Base-by-base conservation (phyloP, 139 green algal genomes). In the Pseudopediastrum boryanum region DNA sequence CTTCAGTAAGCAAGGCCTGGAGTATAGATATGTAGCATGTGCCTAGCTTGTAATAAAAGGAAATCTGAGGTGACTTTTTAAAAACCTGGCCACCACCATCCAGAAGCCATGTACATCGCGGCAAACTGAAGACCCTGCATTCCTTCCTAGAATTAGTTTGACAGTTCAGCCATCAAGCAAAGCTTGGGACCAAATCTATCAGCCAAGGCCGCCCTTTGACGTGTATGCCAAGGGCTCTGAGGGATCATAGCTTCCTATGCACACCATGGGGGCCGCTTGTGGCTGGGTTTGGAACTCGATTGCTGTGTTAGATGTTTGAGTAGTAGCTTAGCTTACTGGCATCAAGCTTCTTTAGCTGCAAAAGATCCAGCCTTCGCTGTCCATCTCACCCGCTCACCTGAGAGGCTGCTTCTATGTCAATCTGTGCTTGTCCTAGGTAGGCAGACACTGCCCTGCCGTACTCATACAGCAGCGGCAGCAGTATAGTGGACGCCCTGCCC, bases 391-490 rank as follows among this genome's bases (percentile, higher is more conserved):
- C 21, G 13, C 66, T 16, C 41, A 74, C 66, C 42, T 74, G 66
- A 29, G 66, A 25, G 10, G 66, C 66, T n/a, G 19, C 31, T 10
- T 41, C 23, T 27, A 56, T 74, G 41, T 74, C 42, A 12, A 74
- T 43, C 39, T 74, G 66, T 21, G 66, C 66, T 13, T 74, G 19
- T 10, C 43, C 13, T 43, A 74, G 56, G 42, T 74, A 74, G 7
- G 16, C 21, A 21, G 41, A 21, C 23, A 74, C 58, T 2, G 2
- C 29, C 39, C 25, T 59, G 42, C 66, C 66, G 35, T 61, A 74
- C n/a, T 74, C 66, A 36, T 74, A 43, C 29, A 43, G 43, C 21
- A 74, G 66, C 13, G 66, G 66, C 41, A 74, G 66, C 41, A 74
- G 41, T 29, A 74, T n/a, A 21, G 23, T 33, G 7, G 43, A n/a